These are phyloP conservation scores for Prunus yedoensis DNA, from an alignment of 331 rosid species.

Conservation along the genomic window DNA sequence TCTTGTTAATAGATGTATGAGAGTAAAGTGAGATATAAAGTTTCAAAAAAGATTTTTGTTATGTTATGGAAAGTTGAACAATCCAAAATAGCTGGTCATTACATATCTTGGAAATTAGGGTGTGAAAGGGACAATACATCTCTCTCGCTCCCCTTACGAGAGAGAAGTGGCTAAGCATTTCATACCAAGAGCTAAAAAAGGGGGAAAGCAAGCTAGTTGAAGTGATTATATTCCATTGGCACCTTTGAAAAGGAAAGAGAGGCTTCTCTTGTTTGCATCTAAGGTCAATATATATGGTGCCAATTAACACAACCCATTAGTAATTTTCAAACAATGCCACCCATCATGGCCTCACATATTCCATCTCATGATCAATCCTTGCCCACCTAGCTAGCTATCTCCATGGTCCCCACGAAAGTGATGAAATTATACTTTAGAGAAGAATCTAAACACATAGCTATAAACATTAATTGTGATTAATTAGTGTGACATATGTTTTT, in stretches of 20 bases:
- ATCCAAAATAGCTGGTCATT: slow-evolving; percentile 19
- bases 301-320: slow-evolving; percentile 36
- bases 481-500: slow-evolving; percentile 17
- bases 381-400: slow-evolving; percentile 19
- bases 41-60: not conserved
- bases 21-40: not conserved
- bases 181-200: slow-evolving; percentile 16
- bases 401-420: slow-evolving; percentile 54
- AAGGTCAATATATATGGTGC: slow-evolving; percentile 42
- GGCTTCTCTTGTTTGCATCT: slow-evolving; percentile 52
- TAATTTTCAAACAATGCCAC: slow-evolving; percentile 40
- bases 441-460: slow-evolving; percentile 22
- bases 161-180: slow-evolving; percentile 27
- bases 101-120: slow-evolving; percentile 26
- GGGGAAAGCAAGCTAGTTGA: slow-evolving; percentile 26
- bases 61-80: slow-evolving; percentile 13
- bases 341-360: slow-evolving; percentile 32
- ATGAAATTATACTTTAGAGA: slow-evolving; percentile 20
- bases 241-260: slow-evolving; percentile 44
- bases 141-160: slow-evolving; percentile 17
- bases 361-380: slow-evolving; percentile 35
- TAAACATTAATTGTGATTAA: slow-evolving; percentile 13
- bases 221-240: slow-evolving; percentile 44
- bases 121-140: slow-evolving; percentile 29
- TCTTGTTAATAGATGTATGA: too few species aligned